Percentiles rank a stretch among this genome's conserved stretches.
phyloP scores from a whole-genome alignment of 148 eudicot genomes.

The Dysphania ambrosioides region DNA sequence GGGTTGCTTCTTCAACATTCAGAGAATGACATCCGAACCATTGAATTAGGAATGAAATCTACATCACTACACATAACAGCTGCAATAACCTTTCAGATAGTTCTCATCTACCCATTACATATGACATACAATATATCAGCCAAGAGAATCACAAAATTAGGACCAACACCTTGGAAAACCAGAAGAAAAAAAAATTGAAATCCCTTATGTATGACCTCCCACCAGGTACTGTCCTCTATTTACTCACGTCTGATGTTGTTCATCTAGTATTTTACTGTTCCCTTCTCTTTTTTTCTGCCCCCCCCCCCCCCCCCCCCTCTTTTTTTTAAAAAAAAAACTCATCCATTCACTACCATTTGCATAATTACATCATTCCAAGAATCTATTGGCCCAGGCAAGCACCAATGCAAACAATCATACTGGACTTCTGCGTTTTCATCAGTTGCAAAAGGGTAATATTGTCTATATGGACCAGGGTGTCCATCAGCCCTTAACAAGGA shows the following conservation, averaged over 20 bases:
- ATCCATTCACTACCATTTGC: slow-evolving; percentile 52
- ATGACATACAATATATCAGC: background rate
- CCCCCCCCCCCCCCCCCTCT: too few species aligned
- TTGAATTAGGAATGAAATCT: background rate
- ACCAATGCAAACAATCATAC: slow-evolving; percentile 83
- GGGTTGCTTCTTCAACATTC: background rate
- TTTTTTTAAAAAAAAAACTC: too few species aligned
- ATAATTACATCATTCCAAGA: slow-evolving; percentile 77
- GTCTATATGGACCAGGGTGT: slow-evolving; percentile 76
- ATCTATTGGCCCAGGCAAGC: slow-evolving; percentile 91
- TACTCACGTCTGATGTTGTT: slow-evolving; percentile 3
- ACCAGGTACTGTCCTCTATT: slow-evolving; percentile 1
- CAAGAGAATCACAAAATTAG: slow-evolving; percentile 1
- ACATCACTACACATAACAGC: slow-evolving; percentile 2
- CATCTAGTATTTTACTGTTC: background rate
- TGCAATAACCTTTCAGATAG: background rate
- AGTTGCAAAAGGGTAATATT: slow-evolving; percentile 47
- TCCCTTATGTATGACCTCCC: slow-evolving; percentile 4
- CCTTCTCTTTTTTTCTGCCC: background rate
- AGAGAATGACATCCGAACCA: background rate
- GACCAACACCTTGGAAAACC: background rate
- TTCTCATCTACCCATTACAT: background rate
- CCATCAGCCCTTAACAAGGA: slow-evolving; percentile 78
- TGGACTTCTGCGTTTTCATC: slow-evolving; percentile 33
- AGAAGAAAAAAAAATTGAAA: background rate